Conservation (phyloP, 2,329 filamentous ascomycete species). For the Hymenoscyphus infarciens region DNA sequence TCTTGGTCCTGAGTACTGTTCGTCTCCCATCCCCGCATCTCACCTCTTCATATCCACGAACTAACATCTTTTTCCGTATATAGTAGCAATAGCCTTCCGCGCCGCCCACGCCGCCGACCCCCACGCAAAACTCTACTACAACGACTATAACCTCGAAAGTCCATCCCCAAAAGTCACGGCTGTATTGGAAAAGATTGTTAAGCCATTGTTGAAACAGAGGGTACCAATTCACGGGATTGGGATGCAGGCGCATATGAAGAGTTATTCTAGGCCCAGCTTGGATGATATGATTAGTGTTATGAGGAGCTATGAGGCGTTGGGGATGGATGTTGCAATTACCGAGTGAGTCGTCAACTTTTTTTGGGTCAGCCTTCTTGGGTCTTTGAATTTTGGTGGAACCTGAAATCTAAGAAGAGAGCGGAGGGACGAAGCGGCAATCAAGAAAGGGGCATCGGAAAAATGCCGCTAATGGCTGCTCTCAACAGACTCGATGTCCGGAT, state of each 20-base stretch:
- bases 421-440: too few relatives aligned
- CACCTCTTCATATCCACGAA: too few relatives aligned
- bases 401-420: too few relatives aligned
- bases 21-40: neutral
- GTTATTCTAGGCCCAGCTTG: constrained; percentile 43
- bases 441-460: too few relatives aligned
- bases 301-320: constrained; percentile 44
- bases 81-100: constrained; percentile 53
- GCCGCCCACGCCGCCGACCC: constrained; percentile 53
- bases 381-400: too few relatives aligned
- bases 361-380: too few relatives aligned
- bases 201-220: constrained; percentile 44
- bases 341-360: too few relatives aligned
- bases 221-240: constrained; percentile 61
- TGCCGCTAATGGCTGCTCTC: too few relatives aligned
- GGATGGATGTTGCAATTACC: constrained; percentile 57
- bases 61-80: too few relatives aligned
- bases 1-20: constrained; percentile 50
- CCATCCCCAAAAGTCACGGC: constrained; percentile 45
- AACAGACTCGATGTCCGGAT: constrained; percentile 48
- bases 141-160: constrained; percentile 61
- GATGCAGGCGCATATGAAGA: constrained; percentile 58
- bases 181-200: constrained; percentile 42
- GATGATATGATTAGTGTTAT: constrained; percentile 44
- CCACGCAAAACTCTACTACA: constrained; percentile 54